These are phyloP conservation scores for Myriangium duriaei DNA, from an alignment of 2,329 filamentous ascomycete genomes.

Conservation along the genomic window DNA sequence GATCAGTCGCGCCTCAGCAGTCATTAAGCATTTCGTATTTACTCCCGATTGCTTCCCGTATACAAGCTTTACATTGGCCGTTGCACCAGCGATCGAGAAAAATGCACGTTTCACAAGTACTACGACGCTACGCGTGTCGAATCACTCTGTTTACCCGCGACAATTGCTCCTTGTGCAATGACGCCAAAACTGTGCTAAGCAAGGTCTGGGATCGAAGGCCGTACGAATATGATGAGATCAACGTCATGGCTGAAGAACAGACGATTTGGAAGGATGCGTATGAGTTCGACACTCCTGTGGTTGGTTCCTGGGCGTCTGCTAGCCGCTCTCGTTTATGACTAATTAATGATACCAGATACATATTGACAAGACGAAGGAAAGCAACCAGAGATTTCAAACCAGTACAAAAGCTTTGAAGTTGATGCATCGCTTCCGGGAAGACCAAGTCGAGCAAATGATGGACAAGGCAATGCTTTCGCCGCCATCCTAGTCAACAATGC, in stretches of 20 bases:
- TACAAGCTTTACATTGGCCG: too few relatives aligned
- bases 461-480: conserved; percentile 35
- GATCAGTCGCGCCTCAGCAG: too few relatives aligned
- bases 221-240: conserved; percentile 56
- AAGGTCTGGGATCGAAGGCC: conserved; percentile 54
- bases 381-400: conserved; percentile 40
- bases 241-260: conserved; percentile 52
- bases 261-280: conserved; percentile 60
- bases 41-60: too few relatives aligned
- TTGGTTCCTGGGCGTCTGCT: conserved; percentile 31
- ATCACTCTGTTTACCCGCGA: conserved; percentile 66
- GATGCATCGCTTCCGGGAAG: conserved; percentile 63
- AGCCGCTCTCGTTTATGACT: conserved; percentile 6
- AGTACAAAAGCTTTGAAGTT: conserved; percentile 53
- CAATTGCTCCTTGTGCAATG: conserved; percentile 57
- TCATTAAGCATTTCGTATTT: too few relatives aligned
- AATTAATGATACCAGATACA: conserved; percentile 35
- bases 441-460: conserved; percentile 57
- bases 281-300: conserved; percentile 72
- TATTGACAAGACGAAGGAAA: conserved; percentile 44
- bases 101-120: conserved; percentile 16
- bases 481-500: conserved; percentile 9
- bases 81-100: too few relatives aligned
- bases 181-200: conserved; percentile 56
- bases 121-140: conserved; percentile 30